Evolutionary conservation across 2,329 filamentous ascomycete genomes (phyloP).

Genomic region (Trematosphaeria pertusa): DNA sequence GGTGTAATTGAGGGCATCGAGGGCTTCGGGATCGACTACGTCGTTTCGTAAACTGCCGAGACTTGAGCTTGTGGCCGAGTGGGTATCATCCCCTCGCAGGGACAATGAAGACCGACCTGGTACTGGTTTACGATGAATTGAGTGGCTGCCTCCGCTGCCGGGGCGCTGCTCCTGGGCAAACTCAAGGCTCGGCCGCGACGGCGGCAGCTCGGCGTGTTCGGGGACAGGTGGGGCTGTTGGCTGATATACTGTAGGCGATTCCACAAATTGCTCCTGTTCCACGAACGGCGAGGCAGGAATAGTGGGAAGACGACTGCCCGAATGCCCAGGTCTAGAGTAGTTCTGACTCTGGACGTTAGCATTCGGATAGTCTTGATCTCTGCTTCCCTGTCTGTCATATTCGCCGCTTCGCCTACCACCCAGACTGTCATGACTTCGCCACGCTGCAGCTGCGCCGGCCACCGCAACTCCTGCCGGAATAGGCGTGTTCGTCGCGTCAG

Average conservation of each 20-base stretch:
- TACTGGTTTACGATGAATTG: slow-evolving; percentile 48
- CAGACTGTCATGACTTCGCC: slow-evolving; percentile 43
- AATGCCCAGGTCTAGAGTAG: slow-evolving; percentile 50
- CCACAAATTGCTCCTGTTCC: slow-evolving; percentile 46
- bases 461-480: slow-evolving; percentile 43
- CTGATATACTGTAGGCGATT: slow-evolving; percentile 38
- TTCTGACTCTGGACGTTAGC: slow-evolving; percentile 61
- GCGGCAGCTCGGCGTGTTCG: slow-evolving; percentile 41
- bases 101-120: slow-evolving; percentile 50
- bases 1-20: slow-evolving; percentile 48
- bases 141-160: slow-evolving; percentile 30
- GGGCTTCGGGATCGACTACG: slow-evolving; percentile 54
- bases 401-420: slow-evolving; percentile 43
- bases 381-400: slow-evolving; percentile 25
- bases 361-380: slow-evolving; percentile 41
- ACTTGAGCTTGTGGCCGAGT: slow-evolving; percentile 51
- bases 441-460: slow-evolving; percentile 50
- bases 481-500: slow-evolving; percentile 68
- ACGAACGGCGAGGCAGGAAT: slow-evolving; percentile 55
- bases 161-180: slow-evolving; percentile 32
- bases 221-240: slow-evolving; percentile 45
- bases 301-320: slow-evolving; percentile 50
- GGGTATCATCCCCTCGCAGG: slow-evolving; percentile 44
- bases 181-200: slow-evolving; percentile 29
- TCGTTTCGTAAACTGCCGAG: slow-evolving; percentile 52